These are phyloP conservation scores for Thielaviopsis musarum DNA, from an alignment of 2,329 filamentous ascomycete species.

Conservation along the genomic window DNA sequence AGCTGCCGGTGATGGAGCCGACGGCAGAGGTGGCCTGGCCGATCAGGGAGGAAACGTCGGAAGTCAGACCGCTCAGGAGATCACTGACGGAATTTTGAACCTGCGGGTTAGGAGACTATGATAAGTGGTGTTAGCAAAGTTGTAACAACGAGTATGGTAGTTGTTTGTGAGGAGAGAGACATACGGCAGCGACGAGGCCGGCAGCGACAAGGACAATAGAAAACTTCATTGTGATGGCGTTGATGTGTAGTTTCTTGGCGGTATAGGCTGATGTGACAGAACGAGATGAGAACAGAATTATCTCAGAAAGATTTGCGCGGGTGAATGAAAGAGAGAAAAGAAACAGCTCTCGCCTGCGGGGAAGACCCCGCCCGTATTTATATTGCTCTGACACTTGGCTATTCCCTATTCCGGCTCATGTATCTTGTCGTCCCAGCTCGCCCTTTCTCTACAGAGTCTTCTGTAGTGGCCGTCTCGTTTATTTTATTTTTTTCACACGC, in stretches of 20 bases:
- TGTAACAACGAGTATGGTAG: too few relatives aligned
- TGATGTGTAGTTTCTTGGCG: constrained; percentile 1
- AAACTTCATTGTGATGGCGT: constrained; percentile 22
- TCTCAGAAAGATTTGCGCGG: too few relatives aligned
- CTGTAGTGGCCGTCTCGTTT: too few relatives aligned
- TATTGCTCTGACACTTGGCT: too few relatives aligned
- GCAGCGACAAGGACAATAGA: constrained; percentile 18
- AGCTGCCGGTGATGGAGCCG: constrained; percentile 10
- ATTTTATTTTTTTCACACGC: too few relatives aligned
- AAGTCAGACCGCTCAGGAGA: constrained; percentile 5
- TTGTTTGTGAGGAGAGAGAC: neutral
- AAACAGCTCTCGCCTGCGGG: too few relatives aligned
- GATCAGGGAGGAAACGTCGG: constrained; percentile 9
- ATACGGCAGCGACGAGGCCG: constrained; percentile 20
- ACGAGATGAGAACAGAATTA: too few relatives aligned
- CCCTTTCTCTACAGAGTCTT: too few relatives aligned
- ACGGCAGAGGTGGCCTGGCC: constrained; percentile 7
- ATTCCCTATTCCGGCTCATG: too few relatives aligned
- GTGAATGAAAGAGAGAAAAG: too few relatives aligned
- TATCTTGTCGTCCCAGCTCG: too few relatives aligned
- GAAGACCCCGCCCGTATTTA: too few relatives aligned
- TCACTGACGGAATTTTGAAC: neutral
- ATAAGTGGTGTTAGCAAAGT: neutral
- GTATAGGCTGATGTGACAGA: neutral
- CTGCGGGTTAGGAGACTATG: neutral